Percentiles rank a stretch among this genome's conserved stretches.
Evolutionary conservation across 1,284 basidiomycete genomes (phyloP).

Genomic region (Cutaneotrichosporon mucoides): DNA sequence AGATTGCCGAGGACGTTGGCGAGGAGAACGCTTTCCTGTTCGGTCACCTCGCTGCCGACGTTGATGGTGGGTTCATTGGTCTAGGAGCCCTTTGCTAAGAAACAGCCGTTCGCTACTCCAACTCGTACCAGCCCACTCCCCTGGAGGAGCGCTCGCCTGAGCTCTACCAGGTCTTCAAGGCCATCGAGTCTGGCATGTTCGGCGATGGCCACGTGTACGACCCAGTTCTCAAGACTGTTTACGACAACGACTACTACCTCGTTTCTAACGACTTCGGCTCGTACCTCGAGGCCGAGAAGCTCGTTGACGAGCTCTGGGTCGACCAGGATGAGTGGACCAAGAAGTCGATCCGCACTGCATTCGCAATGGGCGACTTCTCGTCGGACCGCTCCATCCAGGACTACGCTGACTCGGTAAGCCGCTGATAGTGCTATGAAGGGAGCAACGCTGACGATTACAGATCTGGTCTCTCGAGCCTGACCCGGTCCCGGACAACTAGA

Average conservation of each 20-base stretch:
- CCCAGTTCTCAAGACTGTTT: slow-evolving; percentile 55
- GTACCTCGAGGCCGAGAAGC: slow-evolving; percentile 71
- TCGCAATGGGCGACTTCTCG: slow-evolving; percentile 89
- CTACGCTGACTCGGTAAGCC: slow-evolving; percentile 59
- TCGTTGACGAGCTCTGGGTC: slow-evolving; percentile 80
- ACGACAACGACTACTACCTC: slow-evolving; percentile 60
- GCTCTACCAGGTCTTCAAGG: slow-evolving; percentile 62
- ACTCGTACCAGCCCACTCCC: slow-evolving; percentile 72
- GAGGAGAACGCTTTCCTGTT: slow-evolving; percentile 57
- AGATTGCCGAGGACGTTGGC: slow-evolving; percentile 85
- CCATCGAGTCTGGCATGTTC: slow-evolving; percentile 67
- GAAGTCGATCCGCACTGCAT: slow-evolving; percentile 79
- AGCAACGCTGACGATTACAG: slow-evolving; percentile 12
- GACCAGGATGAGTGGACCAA: slow-evolving; percentile 81
- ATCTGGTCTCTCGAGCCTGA: slow-evolving; percentile 45
- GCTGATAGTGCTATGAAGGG: background rate
- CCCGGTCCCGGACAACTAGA: slow-evolving; percentile 28
- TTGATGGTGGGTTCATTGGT: slow-evolving; percentile 56
- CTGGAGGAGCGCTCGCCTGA: slow-evolving; percentile 75
- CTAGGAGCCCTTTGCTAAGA: background rate
- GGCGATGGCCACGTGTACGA: slow-evolving; percentile 73
- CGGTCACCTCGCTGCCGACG: slow-evolving; percentile 50
- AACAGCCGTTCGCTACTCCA: slow-evolving; percentile 66
- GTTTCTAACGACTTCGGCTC: slow-evolving; percentile 87
- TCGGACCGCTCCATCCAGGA: slow-evolving; percentile 84